Evolutionary conservation across 2,329 filamentous ascomycete species (phyloP).

Genomic region (Orbilia brochopaga): DNA sequence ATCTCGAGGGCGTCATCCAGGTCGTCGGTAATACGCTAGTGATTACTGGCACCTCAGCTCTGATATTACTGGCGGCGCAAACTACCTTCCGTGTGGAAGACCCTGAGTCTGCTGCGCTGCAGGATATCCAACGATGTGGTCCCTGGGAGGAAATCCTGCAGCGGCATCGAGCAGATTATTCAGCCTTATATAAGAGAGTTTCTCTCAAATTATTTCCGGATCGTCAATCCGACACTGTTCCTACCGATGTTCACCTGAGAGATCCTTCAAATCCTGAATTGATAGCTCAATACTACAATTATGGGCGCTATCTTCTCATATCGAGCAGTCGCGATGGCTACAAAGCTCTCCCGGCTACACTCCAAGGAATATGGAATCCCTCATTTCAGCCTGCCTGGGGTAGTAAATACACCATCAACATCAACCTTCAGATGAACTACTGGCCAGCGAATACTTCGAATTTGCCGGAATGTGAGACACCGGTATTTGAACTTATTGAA

Average conservation of each 20-base stretch:
- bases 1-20: slow-evolving; percentile 55
- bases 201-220: slow-evolving; percentile 55
- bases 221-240: slow-evolving; percentile 10
- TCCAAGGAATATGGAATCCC: slow-evolving; percentile 61
- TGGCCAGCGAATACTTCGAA: slow-evolving; percentile 59
- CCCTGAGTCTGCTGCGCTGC: slow-evolving; percentile 54
- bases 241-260: slow-evolving; percentile 53
- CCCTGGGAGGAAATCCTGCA: slow-evolving; percentile 54
- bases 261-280: slow-evolving; percentile 52
- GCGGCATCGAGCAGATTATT: slow-evolving; percentile 56
- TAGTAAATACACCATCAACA: slow-evolving; percentile 63
- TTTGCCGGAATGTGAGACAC: slow-evolving; percentile 58
- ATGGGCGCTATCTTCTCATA: slow-evolving; percentile 59
- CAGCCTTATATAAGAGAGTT: slow-evolving; percentile 56
- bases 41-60: slow-evolving; percentile 57
- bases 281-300: slow-evolving; percentile 57
- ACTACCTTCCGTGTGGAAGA: slow-evolving; percentile 58
- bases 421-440: slow-evolving; percentile 65
- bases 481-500: slow-evolving; percentile 60
- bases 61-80: slow-evolving; percentile 58
- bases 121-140: slow-evolving; percentile 51
- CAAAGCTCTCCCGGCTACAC: slow-evolving; percentile 58
- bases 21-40: slow-evolving; percentile 57
- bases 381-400: slow-evolving; percentile 61
- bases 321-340: slow-evolving; percentile 55